These are phyloP conservation scores for Syzygium oleosum DNA, from an alignment of 345 rosid genomes.

Conservation along the genomic window DNA sequence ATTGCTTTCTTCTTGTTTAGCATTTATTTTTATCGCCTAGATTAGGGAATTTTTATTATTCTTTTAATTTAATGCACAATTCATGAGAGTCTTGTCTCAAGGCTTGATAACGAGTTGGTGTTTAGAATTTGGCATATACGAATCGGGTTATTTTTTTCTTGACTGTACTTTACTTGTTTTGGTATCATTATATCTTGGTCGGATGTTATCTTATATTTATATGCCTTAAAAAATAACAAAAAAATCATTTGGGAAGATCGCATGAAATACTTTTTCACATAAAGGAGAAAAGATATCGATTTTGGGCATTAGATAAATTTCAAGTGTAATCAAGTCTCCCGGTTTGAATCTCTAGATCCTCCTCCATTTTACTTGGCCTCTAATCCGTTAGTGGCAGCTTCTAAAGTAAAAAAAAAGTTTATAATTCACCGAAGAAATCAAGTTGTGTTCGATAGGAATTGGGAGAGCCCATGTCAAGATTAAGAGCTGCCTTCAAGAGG, in stretches of 20 bases:
- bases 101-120: background rate
- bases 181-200: background rate
- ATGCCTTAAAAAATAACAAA: background rate
- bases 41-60: background rate
- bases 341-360: accelerated
- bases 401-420: background rate
- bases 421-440: background rate
- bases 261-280: background rate
- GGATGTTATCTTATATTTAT: background rate
- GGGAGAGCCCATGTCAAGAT: background rate
- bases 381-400: background rate
- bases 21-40: background rate
- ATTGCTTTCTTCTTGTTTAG: background rate
- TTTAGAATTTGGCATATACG: background rate
- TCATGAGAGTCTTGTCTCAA: background rate
- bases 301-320: background rate
- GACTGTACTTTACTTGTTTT: background rate
- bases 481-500: accelerated
- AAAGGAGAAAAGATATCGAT: background rate
- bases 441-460: background rate
- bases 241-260: background rate
- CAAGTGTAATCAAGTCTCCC: background rate
- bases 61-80: background rate
- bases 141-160: background rate
- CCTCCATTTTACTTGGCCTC: background rate